A percentile compares a stretch with the other conserved stretches of the same genome.
These are phyloP conservation scores for Ustilago curta DNA, from an alignment of 1,284 basidiomycete genomes.

Conservation along the genomic window DNA sequence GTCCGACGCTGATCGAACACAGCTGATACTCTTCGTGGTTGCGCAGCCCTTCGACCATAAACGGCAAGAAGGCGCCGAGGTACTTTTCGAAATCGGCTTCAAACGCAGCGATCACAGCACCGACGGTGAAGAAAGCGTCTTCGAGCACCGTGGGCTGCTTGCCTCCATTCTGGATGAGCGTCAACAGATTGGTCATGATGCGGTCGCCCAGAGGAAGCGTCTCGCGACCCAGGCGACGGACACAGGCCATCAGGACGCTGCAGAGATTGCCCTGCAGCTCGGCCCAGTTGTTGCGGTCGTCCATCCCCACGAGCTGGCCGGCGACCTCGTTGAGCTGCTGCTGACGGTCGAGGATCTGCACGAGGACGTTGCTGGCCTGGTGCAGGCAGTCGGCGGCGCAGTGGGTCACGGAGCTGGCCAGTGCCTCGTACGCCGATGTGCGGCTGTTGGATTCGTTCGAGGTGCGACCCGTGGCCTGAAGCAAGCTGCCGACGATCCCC, in stretches of 20 bases:
- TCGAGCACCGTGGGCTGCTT: constrained; percentile 97
- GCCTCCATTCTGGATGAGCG: constrained; percentile 83
- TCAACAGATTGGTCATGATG: constrained; percentile 91
- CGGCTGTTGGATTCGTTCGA: constrained; percentile 92
- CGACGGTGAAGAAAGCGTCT: constrained; percentile 94
- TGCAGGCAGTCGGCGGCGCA: constrained; percentile 83
- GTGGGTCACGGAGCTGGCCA: constrained; percentile 85
- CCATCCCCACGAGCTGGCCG: constrained; percentile 87
- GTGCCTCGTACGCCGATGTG: constrained; percentile 95
- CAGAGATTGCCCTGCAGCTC: constrained; percentile 97
- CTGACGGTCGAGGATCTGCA: constrained; percentile 87
- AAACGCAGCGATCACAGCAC: constrained; percentile 79
- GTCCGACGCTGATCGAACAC: constrained; percentile 93
- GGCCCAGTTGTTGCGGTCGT: constrained; percentile 99
- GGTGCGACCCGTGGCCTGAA: constrained; percentile 73
- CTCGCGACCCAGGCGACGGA: constrained; percentile 79
- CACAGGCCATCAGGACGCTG: constrained; percentile 71
- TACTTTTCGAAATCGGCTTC: constrained; percentile 89
- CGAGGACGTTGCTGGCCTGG: constrained; percentile 84
- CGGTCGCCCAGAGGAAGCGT: constrained; percentile 91
- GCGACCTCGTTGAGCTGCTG: constrained; percentile 83
- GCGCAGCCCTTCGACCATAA: constrained; percentile 88
- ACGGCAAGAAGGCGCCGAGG: constrained; percentile 88
- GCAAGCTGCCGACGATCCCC: constrained; percentile 71
- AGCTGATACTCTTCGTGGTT: constrained; percentile 95